These are phyloP conservation scores for Ganoderma lingzhi DNA, from an alignment of 1,284 basidiomycete genomes.

Conservation along the genomic window DNA sequence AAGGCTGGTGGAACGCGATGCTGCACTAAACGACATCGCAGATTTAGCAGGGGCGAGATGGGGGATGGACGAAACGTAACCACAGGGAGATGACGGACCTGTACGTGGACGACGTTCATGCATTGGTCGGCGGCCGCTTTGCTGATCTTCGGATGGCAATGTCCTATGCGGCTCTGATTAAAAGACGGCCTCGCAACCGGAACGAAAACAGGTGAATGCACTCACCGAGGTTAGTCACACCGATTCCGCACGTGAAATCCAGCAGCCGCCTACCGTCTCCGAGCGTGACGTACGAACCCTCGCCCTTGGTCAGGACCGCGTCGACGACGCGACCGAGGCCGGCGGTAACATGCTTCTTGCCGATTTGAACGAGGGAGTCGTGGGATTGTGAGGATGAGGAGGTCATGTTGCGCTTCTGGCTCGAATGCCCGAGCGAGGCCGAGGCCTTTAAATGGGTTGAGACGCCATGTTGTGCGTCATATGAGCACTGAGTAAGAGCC, in stretches of 20 bases:
- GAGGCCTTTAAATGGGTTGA: slow-evolving; percentile 19
- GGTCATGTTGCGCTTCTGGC: slow-evolving; percentile 29
- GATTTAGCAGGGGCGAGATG: neutral
- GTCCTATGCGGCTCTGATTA: slow-evolving; percentile 56
- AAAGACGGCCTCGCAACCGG: neutral
- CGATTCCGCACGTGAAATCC: slow-evolving; percentile 90
- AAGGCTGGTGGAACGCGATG: slow-evolving; percentile 81
- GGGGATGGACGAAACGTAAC: too few relatives aligned
- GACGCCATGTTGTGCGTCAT: slow-evolving; percentile 12
- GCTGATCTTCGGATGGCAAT: slow-evolving; percentile 89
- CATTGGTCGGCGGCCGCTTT: slow-evolving; percentile 89
- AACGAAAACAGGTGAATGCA: neutral
- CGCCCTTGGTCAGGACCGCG: slow-evolving; percentile 79
- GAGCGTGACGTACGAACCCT: slow-evolving; percentile 79
- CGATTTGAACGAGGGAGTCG: slow-evolving; percentile 51
- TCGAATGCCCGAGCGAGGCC: neutral
- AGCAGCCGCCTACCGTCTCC: slow-evolving; percentile 77
- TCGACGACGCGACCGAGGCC: slow-evolving; percentile 75
- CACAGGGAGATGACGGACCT: slow-evolving; percentile 49
- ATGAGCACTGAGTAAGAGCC: slow-evolving; percentile 5
- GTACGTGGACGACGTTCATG: slow-evolving; percentile 82
- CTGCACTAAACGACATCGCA: slow-evolving; percentile 62
- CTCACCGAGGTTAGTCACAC: slow-evolving; percentile 80
- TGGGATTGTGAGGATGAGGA: slow-evolving; percentile 29
- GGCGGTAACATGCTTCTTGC: slow-evolving; percentile 72